These are phyloP conservation scores for Perilla frutescens DNA, from an alignment of 257 asterid species.

Conservation along the genomic window DNA sequence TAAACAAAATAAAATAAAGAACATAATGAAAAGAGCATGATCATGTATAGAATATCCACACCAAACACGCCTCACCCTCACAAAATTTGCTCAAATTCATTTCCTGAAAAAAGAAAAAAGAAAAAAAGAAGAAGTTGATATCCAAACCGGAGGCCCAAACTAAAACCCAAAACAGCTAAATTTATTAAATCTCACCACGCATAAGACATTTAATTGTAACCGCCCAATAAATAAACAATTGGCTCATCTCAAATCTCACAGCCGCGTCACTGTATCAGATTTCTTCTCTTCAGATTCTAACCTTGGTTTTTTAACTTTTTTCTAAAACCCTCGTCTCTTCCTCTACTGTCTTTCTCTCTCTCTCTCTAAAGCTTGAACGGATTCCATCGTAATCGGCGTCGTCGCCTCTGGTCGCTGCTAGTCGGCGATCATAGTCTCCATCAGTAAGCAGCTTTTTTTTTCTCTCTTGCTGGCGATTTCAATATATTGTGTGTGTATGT, in stretches of 20 bases:
- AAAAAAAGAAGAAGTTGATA: too few species aligned
- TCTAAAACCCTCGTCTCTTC: conserved; percentile 44
- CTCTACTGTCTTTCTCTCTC: not conserved
- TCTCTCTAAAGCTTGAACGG: not conserved
- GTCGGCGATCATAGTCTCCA: conserved; percentile 45
- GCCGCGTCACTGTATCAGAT: conserved; percentile 23
- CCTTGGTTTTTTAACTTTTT: conserved; percentile 15
- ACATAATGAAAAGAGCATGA: too few species aligned
- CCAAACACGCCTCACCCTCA: too few species aligned
- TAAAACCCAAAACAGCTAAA: not conserved
- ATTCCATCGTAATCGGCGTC: conserved; percentile 39
- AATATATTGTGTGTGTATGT: not conserved
- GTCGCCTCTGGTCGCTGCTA: conserved; percentile 46
- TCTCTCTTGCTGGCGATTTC: not conserved
- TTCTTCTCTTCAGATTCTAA: conserved; percentile 3
- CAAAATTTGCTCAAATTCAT: too few species aligned
- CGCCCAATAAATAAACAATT: conserved; percentile 24
- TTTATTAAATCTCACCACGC: not conserved
- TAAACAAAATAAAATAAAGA: too few species aligned
- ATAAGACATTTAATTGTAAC: not conserved
- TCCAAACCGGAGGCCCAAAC: conserved; percentile 22
- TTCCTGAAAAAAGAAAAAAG: too few species aligned
- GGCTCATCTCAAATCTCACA: conserved; percentile 1
- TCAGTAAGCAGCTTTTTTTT: conserved; percentile 33
- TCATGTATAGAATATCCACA: too few species aligned